Evolutionary conservation across 2,329 filamentous ascomycete species (phyloP).

Genomic region (Diaporthe destruens): DNA sequence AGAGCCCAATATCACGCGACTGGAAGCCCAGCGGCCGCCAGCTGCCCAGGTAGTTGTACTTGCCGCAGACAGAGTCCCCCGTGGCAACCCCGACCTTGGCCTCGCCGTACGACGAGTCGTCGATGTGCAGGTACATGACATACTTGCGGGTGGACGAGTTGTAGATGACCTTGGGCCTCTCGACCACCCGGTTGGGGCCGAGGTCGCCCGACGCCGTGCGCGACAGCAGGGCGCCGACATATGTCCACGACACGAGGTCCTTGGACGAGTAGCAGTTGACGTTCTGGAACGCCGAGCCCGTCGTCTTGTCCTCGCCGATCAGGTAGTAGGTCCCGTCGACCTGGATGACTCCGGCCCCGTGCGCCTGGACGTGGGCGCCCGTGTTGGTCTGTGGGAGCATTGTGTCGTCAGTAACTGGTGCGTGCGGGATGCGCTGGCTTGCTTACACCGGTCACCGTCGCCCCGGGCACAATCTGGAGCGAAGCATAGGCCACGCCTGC

Average conservation of each 20-base stretch:
- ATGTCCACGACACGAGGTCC: conserved; percentile 73
- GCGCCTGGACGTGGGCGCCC: conserved; percentile 72
- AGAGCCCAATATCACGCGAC: conserved; percentile 67
- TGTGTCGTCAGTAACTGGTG: background rate
- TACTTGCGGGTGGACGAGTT: conserved; percentile 73
- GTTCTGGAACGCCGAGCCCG: conserved; percentile 72
- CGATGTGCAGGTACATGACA: conserved; percentile 78
- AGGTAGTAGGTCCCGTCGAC: conserved; percentile 72
- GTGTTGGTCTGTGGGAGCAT: conserved; percentile 42
- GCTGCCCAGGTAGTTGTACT: conserved; percentile 59
- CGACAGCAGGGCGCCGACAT: conserved; percentile 69
- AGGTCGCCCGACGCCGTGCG: conserved; percentile 66
- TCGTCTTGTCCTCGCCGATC: conserved; percentile 77
- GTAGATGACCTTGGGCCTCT: conserved; percentile 77
- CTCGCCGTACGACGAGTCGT: conserved; percentile 70
- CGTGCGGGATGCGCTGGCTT: background rate
- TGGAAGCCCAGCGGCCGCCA: conserved; percentile 50
- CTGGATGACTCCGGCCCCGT: conserved; percentile 74
- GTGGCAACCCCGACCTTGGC: conserved; percentile 75
- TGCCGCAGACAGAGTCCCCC: conserved; percentile 69
- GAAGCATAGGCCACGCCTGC: conserved; percentile 46
- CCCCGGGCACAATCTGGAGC: conserved; percentile 49
- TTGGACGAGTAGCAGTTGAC: conserved; percentile 77
- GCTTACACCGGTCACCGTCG: conserved; percentile 48
- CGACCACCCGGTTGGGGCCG: conserved; percentile 72